phyloP scores from a whole-genome alignment of 441 rosid genomes.

The Gossypium gossypioides region DNA sequence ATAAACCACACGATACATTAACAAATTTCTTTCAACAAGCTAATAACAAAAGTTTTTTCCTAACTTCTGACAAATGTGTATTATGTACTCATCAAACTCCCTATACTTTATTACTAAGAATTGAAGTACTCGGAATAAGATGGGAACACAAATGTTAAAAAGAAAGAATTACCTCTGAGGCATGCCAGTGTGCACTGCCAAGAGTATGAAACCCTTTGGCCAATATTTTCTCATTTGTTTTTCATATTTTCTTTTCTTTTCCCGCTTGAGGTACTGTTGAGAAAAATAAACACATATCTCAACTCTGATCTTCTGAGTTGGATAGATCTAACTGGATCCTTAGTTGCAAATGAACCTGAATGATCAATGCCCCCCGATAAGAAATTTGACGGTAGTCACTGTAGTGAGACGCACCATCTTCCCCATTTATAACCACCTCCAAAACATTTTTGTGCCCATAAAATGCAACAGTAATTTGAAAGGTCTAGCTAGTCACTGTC shows the following conservation, averaged over 20 bases:
- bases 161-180: constrained; percentile 19
- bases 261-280: constrained; percentile 14
- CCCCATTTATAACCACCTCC: constrained; percentile 23
- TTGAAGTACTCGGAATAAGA: constrained; percentile 14
- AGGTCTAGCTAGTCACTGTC: constrained; percentile 69
- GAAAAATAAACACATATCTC: constrained; percentile 15
- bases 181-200: constrained; percentile 16
- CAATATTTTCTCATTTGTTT: constrained; percentile 2
- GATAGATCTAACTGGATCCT: constrained; percentile 16
- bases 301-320: constrained; percentile 26
- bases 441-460: constrained; percentile 30
- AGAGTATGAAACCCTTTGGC: constrained; percentile 12
- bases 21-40: not conserved
- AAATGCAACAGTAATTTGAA: constrained; percentile 12
- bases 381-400: constrained; percentile 12
- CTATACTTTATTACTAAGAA: constrained; percentile 16
- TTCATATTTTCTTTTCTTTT: not conserved
- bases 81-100: not conserved
- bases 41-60: not conserved
- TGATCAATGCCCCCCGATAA: constrained; percentile 8
- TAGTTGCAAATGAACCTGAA: constrained; percentile 17
- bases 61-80: not conserved
- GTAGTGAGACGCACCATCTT: constrained; percentile 17
- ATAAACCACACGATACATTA: not conserved
- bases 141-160: constrained; percentile 16